phyloP scores from a whole-genome alignment of 2,329 filamentous ascomycete species.

The Acrocalymma vagum region DNA sequence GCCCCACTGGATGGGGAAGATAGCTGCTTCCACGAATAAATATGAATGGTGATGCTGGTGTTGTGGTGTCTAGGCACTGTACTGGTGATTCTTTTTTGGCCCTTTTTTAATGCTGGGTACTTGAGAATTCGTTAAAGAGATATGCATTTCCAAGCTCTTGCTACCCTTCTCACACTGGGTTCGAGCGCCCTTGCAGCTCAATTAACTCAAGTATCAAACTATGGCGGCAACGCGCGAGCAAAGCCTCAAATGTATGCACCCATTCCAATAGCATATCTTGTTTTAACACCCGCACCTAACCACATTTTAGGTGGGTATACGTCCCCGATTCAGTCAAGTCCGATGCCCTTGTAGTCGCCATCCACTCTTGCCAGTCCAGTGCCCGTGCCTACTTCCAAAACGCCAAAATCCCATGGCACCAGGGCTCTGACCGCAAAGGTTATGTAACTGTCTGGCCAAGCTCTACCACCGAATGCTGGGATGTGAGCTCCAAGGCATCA shows the following conservation, averaged over 20 bases:
- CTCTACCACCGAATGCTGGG: slow-evolving; percentile 61
- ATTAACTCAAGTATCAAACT: slow-evolving; percentile 35
- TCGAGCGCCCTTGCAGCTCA: slow-evolving; percentile 28
- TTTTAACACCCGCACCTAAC: slow-evolving; percentile 1
- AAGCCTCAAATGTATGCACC: slow-evolving; percentile 36
- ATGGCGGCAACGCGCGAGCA: slow-evolving; percentile 31
- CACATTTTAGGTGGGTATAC: slow-evolving; percentile 35
- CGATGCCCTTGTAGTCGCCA: slow-evolving; percentile 38
- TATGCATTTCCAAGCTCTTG: slow-evolving; percentile 25
- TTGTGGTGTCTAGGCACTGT: too few relatives aligned
- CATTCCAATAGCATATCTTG: background rate
- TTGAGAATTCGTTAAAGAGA: background rate
- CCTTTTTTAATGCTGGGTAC: slow-evolving; percentile 12
- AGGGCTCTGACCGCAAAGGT: slow-evolving; percentile 38
- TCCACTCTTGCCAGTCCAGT: slow-evolving; percentile 40
- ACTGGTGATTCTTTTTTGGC: background rate
- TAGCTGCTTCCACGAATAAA: too few relatives aligned
- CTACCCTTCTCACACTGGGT: slow-evolving; percentile 16
- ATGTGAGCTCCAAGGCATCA: slow-evolving; percentile 63
- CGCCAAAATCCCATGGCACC: slow-evolving; percentile 38
- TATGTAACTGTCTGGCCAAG: slow-evolving; percentile 41
- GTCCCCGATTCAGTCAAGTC: slow-evolving; percentile 33
- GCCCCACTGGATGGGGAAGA: slow-evolving; percentile 7
- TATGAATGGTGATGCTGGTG: too few relatives aligned
- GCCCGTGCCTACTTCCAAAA: slow-evolving; percentile 40